Evolutionary conservation across 2,329 filamentous ascomycete genomes (phyloP).

Genomic region (Onygenales sp.): DNA sequence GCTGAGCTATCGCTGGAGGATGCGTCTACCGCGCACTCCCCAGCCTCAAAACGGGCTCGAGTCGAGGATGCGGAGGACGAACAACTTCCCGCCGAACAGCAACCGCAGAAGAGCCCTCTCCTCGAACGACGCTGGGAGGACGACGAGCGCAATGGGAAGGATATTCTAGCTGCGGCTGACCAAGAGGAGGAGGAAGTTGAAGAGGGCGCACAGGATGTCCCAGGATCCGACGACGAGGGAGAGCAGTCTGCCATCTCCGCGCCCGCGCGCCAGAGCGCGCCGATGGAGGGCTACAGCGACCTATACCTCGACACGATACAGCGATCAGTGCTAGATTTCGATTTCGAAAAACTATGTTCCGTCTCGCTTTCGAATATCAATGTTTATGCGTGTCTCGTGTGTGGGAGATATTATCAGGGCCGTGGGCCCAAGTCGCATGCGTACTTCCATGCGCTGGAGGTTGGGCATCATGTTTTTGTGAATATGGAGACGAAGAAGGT

Average conservation of each 20-base stretch:
- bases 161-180: conserved; percentile 51
- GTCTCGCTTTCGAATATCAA: conserved; percentile 96
- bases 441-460: conserved; percentile 93
- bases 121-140: conserved; percentile 20
- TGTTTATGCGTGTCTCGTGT: conserved; percentile 93
- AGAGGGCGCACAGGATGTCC: conserved; percentile 20
- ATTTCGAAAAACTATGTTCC: conserved; percentile 98
- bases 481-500: conserved; percentile 63
- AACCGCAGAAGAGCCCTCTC: not conserved
- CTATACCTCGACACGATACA: conserved; percentile 97
- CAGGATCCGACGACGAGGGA: conserved; percentile 23
- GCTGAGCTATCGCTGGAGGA: conserved; percentile 35
- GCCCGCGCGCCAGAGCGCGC: conserved; percentile 59
- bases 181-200: conserved; percentile 52
- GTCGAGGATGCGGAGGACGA: conserved; percentile 25
- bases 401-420: conserved; percentile 95
- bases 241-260: conserved; percentile 26
- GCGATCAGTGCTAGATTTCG: conserved; percentile 86
- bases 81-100: not conserved
- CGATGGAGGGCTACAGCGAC: conserved; percentile 82
- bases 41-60: conserved; percentile 35
- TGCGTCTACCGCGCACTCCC: conserved; percentile 25
- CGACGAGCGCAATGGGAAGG: conserved; percentile 25
- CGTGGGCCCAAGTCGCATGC: conserved; percentile 89
- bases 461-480: conserved; percentile 94